These are phyloP conservation scores for Arthrocladium fulminans DNA, from an alignment of 2,329 filamentous ascomycete genomes.

Conservation along the genomic window DNA sequence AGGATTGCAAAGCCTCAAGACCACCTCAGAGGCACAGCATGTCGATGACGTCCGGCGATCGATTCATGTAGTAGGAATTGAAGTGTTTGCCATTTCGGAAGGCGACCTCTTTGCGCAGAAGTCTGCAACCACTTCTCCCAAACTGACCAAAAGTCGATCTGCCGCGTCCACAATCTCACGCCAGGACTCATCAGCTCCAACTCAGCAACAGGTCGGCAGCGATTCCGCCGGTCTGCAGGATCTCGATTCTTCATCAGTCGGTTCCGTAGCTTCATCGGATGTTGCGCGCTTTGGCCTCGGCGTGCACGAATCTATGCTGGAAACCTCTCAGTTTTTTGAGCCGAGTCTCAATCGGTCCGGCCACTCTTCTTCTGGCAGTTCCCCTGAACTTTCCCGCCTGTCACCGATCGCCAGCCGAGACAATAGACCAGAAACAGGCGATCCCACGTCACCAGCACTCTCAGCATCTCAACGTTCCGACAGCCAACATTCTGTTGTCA, in stretches of 20 bases:
- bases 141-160: conserved; percentile 13
- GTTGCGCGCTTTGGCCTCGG: background rate
- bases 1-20: conserved; percentile 10
- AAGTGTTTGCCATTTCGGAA: conserved; percentile 17
- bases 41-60: conserved; percentile 11
- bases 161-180: background rate
- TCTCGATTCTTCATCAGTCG: background rate
- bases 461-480: background rate
- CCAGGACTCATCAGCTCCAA: background rate
- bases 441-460: background rate
- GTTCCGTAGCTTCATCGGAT: conserved; percentile 2
- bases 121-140: conserved; percentile 16
- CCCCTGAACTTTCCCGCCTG: background rate
- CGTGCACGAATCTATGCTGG: conserved; percentile 6
- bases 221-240: background rate
- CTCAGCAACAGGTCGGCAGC: background rate
- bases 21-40: background rate
- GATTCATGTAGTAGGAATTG: conserved; percentile 15
- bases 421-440: background rate
- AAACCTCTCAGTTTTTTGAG: conserved; percentile 4
- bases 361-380: background rate
- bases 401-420: background rate
- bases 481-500: conserved; percentile 7
- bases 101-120: conserved; percentile 17
- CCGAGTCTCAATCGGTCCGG: conserved; percentile 1